phyloP scores from a whole-genome alignment of 208 protist species.

The Leptomonas seymouri region DNA sequence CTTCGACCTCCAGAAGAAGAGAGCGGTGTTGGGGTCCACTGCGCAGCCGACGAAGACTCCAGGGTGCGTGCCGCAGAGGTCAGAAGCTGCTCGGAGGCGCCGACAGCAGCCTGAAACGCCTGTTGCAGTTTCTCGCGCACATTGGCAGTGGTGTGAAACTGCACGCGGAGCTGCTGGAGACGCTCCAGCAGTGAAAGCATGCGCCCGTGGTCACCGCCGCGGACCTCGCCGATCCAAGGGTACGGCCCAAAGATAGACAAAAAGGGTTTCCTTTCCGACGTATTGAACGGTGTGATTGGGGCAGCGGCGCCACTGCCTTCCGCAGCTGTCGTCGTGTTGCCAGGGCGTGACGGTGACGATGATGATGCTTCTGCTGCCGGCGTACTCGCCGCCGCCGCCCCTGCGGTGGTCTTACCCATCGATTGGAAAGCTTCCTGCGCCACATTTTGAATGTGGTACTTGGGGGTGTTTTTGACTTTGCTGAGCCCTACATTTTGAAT shows the following conservation, averaged over 20 bases:
- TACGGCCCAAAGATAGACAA: not conserved
- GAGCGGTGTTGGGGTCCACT: not conserved
- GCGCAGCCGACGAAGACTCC: not conserved
- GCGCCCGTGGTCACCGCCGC: not conserved
- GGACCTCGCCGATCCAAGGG: not conserved
- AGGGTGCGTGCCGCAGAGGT: slow-evolving; percentile 4
- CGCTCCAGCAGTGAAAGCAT: slow-evolving; percentile 10
- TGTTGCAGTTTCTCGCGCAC: slow-evolving; percentile 20
- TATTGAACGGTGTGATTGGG: not conserved
- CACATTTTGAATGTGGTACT: slow-evolving; percentile 28
- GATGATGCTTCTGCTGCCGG: not conserved
- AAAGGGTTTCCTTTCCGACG: not conserved
- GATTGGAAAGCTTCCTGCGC: slow-evolving; percentile 13
- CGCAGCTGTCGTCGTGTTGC: not conserved
- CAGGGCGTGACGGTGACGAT: not conserved
- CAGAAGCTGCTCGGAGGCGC: slow-evolving; percentile 18
- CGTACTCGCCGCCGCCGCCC: not conserved
- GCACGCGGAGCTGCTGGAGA: slow-evolving; percentile 21
- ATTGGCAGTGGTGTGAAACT: slow-evolving; percentile 26
- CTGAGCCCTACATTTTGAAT: slow-evolving; percentile 37
- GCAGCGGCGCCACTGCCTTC: not conserved
- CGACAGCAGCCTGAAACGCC: slow-evolving; percentile 14
- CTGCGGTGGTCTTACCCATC: not conserved
- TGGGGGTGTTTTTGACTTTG: slow-evolving; percentile 33
- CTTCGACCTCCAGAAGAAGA: not conserved